Percentiles rank a stretch among this genome's conserved stretches.
phyloP scores from a whole-genome alignment of 2,329 filamentous ascomycete genomes.

The Colletotrichum acutatum region DNA sequence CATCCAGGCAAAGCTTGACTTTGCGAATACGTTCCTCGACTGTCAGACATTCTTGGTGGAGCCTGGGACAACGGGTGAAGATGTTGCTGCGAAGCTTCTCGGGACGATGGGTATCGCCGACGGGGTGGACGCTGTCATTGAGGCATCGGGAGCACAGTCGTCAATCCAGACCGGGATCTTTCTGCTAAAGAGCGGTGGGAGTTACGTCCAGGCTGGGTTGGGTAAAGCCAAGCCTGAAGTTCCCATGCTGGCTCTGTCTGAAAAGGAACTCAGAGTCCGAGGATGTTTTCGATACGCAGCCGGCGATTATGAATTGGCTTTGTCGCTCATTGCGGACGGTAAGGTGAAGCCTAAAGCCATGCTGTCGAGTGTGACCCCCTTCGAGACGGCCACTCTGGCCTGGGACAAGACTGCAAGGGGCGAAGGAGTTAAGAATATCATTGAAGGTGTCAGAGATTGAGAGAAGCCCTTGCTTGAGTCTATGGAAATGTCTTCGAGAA shows the following conservation, averaged over 20 bases:
- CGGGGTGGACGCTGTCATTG: not conserved
- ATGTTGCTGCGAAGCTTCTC: not conserved
- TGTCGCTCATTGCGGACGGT: constrained; percentile 9
- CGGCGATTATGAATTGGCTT: constrained; percentile 1
- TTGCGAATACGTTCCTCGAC: constrained; percentile 11
- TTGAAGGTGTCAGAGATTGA: constrained; percentile 24
- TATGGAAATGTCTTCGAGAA: constrained; percentile 40
- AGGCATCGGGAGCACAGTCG: constrained; percentile 14
- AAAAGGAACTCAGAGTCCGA: constrained; percentile 11
- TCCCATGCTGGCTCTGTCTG: constrained; percentile 17
- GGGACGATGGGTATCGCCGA: not conserved
- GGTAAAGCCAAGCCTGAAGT: constrained; percentile 13
- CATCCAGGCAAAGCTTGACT: constrained; percentile 8
- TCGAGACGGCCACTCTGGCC: constrained; percentile 32
- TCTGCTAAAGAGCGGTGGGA: constrained; percentile 7
- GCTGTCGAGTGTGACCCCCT: constrained; percentile 27
- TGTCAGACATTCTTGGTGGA: constrained; percentile 8
- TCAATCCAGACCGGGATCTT: constrained; percentile 14
- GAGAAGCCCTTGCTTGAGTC: not conserved
- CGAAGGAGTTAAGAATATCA: constrained; percentile 38
- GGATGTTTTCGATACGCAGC: constrained; percentile 10
- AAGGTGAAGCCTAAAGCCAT: constrained; percentile 5
- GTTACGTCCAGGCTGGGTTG: constrained; percentile 10
- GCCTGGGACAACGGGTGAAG: not conserved
- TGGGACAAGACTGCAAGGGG: constrained; percentile 37